Percentiles rank a stretch among this genome's conserved stretches.
Evolutionary conservation across 148 eudicot genomes (phyloP).

Genomic region (Pouteria glomerata): DNA sequence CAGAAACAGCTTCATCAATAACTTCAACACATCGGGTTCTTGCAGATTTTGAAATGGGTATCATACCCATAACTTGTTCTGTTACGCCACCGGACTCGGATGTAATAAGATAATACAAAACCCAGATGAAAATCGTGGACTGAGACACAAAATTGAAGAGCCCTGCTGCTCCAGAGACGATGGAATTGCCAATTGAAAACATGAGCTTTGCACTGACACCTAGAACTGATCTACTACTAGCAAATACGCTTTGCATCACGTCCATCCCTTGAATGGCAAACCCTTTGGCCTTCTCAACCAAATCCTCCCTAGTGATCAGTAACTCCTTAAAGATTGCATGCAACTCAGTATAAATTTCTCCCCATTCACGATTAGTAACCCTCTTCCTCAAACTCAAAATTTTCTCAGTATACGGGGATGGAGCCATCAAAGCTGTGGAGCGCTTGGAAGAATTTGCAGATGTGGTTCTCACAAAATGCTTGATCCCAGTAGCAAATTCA

Average conservation of each 20-base stretch:
- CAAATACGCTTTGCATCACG: constrained; percentile 59
- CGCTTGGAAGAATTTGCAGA: constrained; percentile 32
- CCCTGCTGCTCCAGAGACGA: constrained; percentile 89
- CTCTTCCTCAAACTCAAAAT: constrained; percentile 53
- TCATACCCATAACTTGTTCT: constrained; percentile 69
- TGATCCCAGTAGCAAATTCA: constrained; percentile 68
- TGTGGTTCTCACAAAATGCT: constrained; percentile 64
- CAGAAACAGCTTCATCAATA: constrained; percentile 77
- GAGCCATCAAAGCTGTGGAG: constrained; percentile 41
- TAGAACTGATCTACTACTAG: constrained; percentile 61
- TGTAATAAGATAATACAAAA: constrained; percentile 86
- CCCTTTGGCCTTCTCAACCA: constrained; percentile 70
- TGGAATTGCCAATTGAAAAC: constrained; percentile 53
- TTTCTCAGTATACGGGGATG: constrained; percentile 67
- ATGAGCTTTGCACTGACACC: constrained; percentile 78
- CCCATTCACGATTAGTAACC: constrained; percentile 73
- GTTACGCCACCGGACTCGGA: constrained; percentile 95
- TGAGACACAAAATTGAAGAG: constrained; percentile 77
- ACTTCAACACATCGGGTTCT: constrained; percentile 82
- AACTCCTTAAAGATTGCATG: constrained; percentile 60
- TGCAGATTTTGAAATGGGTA: constrained; percentile 64
- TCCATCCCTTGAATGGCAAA: constrained; percentile 77
- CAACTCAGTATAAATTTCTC: constrained; percentile 56
- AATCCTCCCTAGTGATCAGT: constrained; percentile 48
- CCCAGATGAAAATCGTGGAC: constrained; percentile 87